Evolutionary conservation across 139 green algal genomes (phyloP), one percentile per base, ranked within the genome.

Genomic region (Microglena sp.): DNA sequence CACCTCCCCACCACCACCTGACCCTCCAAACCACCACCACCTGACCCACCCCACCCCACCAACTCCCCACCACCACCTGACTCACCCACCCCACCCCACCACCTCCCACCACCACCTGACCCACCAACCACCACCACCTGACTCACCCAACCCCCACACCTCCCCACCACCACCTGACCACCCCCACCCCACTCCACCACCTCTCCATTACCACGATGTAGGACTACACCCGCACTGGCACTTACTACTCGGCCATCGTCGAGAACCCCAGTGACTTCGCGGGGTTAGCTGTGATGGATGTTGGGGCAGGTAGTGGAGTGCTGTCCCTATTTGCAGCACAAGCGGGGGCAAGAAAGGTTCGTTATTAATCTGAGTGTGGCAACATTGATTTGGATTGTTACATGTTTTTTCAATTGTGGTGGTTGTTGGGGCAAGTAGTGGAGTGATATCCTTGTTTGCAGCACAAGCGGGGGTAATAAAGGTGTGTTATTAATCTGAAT

Each of bases 301-400:
- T 98, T 3, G 92, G 92, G 2, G 89, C 87, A 32, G 92, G 92
- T 32, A 89, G 69, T 31, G 92, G 91, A 66, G 95, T 98, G 61
- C 85, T 98, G n/a, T 94, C 85, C 18, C 76, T 98, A 1, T 98
- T 98, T 73, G 87, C 92, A 2, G 92, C 90, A 2, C 82, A 94
- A 86, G 89, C 86, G 62, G 26, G 69, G 21, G 45, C n/a, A 33
- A 28, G 33, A 53, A 64, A 6, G 18, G 59, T 5, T 45, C 31
- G 56, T 8, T 60, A 33, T 45, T 63, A 15, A n/a, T n/a, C n/a
- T n/a, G n/a, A n/a, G n/a, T n/a, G n/a, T n/a, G n/a, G n/a, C n/a
- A n/a, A n/a, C n/a, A n/a, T n/a, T n/a, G n/a, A n/a, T n/a, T n/a
- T n/a, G n/a, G n/a, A n/a, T n/a, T 53, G 18, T 18, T n/a, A n/a